Percentiles rank a stretch among this genome's conserved stretches.
These are phyloP conservation scores for Phanerodontia chrysosporium DNA, from an alignment of 768 basidiomycete species.

Conservation along the genomic window DNA sequence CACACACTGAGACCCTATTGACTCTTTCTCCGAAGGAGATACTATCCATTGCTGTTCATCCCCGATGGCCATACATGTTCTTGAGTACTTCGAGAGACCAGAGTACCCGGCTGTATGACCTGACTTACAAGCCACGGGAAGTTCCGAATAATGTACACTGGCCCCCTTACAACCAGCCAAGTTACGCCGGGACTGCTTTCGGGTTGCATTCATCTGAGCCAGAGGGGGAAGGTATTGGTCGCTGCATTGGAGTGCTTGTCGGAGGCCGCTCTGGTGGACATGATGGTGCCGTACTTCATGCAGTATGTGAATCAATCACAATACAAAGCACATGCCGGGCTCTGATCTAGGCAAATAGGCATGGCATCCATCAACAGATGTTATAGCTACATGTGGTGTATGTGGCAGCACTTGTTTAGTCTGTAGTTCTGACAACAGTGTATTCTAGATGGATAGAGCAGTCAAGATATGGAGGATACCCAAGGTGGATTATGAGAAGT, in stretches of 20 bases:
- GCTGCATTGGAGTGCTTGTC: slow-evolving; percentile 60
- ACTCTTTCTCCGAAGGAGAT: slow-evolving; percentile 40
- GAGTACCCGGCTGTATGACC: slow-evolving; percentile 66
- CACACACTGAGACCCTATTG: not conserved
- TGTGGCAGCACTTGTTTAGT: slow-evolving; percentile 19
- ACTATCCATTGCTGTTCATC: slow-evolving; percentile 66
- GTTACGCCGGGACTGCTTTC: slow-evolving; percentile 63
- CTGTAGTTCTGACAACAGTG: not conserved
- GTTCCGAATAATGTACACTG: slow-evolving; percentile 51
- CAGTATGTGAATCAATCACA: slow-evolving; percentile 41
- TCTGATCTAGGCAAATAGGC: no score
- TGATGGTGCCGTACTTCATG: slow-evolving; percentile 60
- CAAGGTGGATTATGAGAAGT: slow-evolving; percentile 27
- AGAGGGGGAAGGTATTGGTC: slow-evolving; percentile 55
- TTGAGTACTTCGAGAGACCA: slow-evolving; percentile 73
- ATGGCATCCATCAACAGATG: slow-evolving; percentile 59
- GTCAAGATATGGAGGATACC: slow-evolving; percentile 75
- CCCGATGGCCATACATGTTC: slow-evolving; percentile 50
- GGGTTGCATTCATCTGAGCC: slow-evolving; percentile 56
- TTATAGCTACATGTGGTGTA: slow-evolving; percentile 79
- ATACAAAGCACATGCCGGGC: no score
- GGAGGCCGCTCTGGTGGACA: slow-evolving; percentile 76
- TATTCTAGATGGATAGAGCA: slow-evolving; percentile 57
- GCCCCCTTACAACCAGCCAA: slow-evolving; percentile 47
- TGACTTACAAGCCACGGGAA: slow-evolving; percentile 34